Base-by-base conservation (phyloP, 2,329 filamentous ascomycete species). In the Aspergillus thermomutatus region DNA sequence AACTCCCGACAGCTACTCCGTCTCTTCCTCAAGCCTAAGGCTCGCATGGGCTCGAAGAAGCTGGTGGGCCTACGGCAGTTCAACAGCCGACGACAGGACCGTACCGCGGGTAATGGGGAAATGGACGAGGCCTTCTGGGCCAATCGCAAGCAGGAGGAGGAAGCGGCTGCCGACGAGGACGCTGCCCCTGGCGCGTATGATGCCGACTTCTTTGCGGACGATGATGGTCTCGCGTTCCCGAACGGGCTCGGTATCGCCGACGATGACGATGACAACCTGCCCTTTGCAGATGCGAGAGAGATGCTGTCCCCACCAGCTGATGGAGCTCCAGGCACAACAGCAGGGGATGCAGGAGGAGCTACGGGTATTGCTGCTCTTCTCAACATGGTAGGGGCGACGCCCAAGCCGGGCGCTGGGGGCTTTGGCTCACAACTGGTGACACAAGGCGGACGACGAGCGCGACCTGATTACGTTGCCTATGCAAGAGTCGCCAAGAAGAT, bases 81-180 rank as follows among this genome's bases (percentile, higher is more conserved):
- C 51, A 65, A 61, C 50, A 64, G 57, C 53, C 73, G 65, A 53
- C 77, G 70, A 40, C 75, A 79, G 27, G 77, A 81, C 23, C 79
- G 83, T 53, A 82, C 83, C 37, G 77, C 85, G 8, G 83, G 83
- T 1, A 84, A 87, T 58, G 89, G 87, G 43, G 90, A 96, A 58
- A 90, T 97, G 80, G 91, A 97, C 69, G 93, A 97, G 75, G 92
- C 90, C 21, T 97, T 96, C 77, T 99, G 94, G 92, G 94, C 94
- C 4, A 83, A 84, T 45, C 75, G 75, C 57, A 76, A 69, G 66
- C 72, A 63, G 43, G 86, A 82, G 76, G 89, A 84, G 71, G 86
- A 71, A 47, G 66, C 70, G 61, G 57, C 66, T 23, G 64, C 71
- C 50, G 75, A 79, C 51, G 87, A 88, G 25, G 85, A 86, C 47